A percentile compares a stretch with the other conserved stretches of the same genome.
Evolutionary conservation across 2,329 filamentous ascomycete genomes (phyloP).

Genomic region (Paradendryphiella salina): DNA sequence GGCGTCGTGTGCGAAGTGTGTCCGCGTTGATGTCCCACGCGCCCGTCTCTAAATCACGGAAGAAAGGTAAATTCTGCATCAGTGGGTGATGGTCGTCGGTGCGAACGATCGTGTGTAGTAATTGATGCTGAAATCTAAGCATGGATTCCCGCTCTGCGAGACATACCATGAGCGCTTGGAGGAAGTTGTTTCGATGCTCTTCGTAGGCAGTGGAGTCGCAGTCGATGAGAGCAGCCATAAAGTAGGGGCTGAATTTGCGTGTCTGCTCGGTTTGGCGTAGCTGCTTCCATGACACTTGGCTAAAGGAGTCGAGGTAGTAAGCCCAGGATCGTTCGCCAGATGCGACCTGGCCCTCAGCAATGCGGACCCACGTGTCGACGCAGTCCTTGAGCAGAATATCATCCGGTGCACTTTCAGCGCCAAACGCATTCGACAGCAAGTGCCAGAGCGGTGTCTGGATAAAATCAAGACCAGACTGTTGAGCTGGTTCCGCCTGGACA

Average conservation of each 20-base stretch:
- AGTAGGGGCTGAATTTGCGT: conserved; percentile 52
- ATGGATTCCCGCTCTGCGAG: conserved; percentile 63
- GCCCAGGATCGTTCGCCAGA: conserved; percentile 56
- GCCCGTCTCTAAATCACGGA: conserved; percentile 41
- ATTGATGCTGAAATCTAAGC: conserved; percentile 63
- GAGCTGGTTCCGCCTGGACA: neutral
- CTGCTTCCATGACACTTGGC: conserved; percentile 55
- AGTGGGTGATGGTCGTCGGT: conserved; percentile 52
- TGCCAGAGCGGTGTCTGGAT: conserved; percentile 56
- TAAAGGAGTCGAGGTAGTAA: conserved; percentile 60
- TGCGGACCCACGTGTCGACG: conserved; percentile 59
- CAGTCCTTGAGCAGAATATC: conserved; percentile 57
- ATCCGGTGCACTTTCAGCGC: conserved; percentile 58
- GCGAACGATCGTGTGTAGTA: conserved; percentile 60
- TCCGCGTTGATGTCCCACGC: conserved; percentile 54
- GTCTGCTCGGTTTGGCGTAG: conserved; percentile 52
- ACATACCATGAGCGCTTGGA: conserved; percentile 59
- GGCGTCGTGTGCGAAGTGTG: conserved; percentile 59
- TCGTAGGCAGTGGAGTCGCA: conserved; percentile 48
- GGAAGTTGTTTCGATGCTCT: conserved; percentile 54
- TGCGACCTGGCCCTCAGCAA: conserved; percentile 55
- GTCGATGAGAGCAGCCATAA: conserved; percentile 48
- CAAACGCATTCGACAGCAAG: conserved; percentile 64
- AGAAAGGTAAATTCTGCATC: conserved; percentile 63
- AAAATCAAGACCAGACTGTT: conserved; percentile 40